Conservation (phyloP, 768 basidiomycete genomes). For the Hygrophoropsis aurantiaca region DNA sequence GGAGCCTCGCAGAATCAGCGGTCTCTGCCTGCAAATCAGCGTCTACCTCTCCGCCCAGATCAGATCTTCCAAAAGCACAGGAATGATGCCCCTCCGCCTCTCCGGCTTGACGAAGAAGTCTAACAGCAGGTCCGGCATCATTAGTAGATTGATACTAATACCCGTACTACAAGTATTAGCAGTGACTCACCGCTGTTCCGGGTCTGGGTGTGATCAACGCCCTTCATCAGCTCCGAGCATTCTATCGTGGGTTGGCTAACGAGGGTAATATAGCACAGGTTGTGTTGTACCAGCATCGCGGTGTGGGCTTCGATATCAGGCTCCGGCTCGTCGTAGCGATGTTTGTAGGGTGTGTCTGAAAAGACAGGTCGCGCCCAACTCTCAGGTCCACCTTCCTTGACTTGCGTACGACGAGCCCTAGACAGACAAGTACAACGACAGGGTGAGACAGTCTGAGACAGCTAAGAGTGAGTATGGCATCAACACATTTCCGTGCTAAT, state of each 20-base stretch:
- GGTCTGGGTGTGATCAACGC: constrained; percentile 89
- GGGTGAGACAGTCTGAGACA: too few species aligned
- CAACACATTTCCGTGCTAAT: too few species aligned
- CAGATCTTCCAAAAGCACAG: constrained; percentile 90
- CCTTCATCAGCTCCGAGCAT: constrained; percentile 78
- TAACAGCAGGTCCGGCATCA: constrained; percentile 50
- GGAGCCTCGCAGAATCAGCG: constrained; percentile 93
- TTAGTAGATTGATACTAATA: neutral
- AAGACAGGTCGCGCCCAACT: too few species aligned
- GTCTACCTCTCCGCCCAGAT: constrained; percentile 94
- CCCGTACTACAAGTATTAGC: neutral
- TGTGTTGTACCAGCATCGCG: constrained; percentile 99
- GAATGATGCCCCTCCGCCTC: constrained; percentile 84
- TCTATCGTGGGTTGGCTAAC: constrained; percentile 79
- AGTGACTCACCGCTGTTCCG: constrained; percentile 81
- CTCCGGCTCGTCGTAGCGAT: constrained; percentile 95
- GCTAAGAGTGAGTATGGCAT: too few species aligned
- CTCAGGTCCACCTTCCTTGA: too few species aligned
- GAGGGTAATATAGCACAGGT: constrained; percentile 95
- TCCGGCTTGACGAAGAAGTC: constrained; percentile 80
- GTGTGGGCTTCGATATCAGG: constrained; percentile 99
- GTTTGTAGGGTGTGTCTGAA: constrained; percentile 93
- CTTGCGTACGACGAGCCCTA: too few species aligned
- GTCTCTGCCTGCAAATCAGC: constrained; percentile 96
- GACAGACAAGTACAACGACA: too few species aligned